These are phyloP conservation scores for Starmerella floricola DNA, from an alignment of 805 yeast species.

Conservation along the genomic window DNA sequence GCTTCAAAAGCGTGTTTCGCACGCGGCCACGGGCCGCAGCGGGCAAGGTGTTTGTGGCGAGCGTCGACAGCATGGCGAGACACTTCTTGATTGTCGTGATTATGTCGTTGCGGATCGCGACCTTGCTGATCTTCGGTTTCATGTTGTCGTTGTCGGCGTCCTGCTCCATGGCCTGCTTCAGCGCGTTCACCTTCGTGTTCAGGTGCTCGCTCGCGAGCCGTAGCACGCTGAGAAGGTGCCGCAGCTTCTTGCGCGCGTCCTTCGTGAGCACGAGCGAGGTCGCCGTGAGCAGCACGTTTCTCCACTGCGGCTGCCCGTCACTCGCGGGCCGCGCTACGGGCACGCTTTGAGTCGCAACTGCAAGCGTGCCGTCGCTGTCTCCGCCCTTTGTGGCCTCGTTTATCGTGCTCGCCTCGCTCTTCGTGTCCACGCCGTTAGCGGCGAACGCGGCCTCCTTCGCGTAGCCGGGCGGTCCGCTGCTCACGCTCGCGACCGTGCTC, in stretches of 20 bases:
- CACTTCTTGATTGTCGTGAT: constrained; percentile 81
- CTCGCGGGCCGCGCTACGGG: constrained; percentile 6
- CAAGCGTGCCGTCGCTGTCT: constrained; percentile 3
- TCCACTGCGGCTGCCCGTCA: constrained; percentile 20
- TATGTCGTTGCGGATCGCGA: constrained; percentile 59
- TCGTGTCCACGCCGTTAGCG: not conserved
- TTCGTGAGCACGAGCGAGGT: constrained; percentile 34
- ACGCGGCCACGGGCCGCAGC: constrained; percentile 72
- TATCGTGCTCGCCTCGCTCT: not conserved
- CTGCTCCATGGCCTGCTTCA: constrained; percentile 21
- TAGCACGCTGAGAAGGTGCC: constrained; percentile 18
- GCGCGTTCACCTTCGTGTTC: constrained; percentile 20
- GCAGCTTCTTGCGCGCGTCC: constrained; percentile 19
- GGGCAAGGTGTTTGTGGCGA: constrained; percentile 62
- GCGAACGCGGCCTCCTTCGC: no score
- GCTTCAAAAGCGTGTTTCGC: constrained; percentile 57
- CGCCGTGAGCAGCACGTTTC: constrained; percentile 27
- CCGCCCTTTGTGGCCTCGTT: no score
- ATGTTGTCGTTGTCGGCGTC: constrained; percentile 20
- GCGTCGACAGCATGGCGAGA: constrained; percentile 71
- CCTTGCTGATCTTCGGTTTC: constrained; percentile 24
- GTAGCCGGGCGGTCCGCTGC: no score
- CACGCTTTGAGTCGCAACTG: no score
- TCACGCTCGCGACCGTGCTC: no score
- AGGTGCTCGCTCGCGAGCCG: constrained; percentile 21